A percentile compares a stretch with the other conserved stretches of the same genome.
phyloP scores from a whole-genome alignment of 2,329 filamentous ascomycete genomes.

The Stenocarpella maydis region DNA sequence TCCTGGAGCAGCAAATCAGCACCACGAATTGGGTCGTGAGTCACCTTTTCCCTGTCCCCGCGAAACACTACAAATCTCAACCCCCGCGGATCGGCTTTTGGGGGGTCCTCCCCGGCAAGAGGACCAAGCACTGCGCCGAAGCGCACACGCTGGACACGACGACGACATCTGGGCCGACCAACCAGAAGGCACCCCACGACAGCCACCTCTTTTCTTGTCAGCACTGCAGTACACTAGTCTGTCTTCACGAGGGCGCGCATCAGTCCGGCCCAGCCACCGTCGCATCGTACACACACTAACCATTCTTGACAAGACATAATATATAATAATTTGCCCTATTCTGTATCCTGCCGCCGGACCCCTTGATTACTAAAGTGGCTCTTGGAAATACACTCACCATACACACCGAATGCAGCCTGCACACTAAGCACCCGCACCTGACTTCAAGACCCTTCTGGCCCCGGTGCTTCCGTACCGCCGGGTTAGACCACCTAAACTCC shows the following conservation, averaged over 20 bases:
- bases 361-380: background rate
- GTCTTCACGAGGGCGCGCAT: too few relatives aligned
- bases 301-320: too few relatives aligned
- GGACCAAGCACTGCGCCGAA: slow-evolving; percentile 6
- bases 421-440: slow-evolving; percentile 19
- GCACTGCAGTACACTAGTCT: slow-evolving; percentile 26
- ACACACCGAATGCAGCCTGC: background rate
- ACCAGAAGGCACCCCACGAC: too few relatives aligned
- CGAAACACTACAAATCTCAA: slow-evolving; percentile 11
- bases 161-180: too few relatives aligned
- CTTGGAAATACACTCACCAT: too few relatives aligned
- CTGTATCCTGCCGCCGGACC: too few relatives aligned
- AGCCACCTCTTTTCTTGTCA: slow-evolving; percentile 11
- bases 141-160: slow-evolving; percentile 1
- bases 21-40: slow-evolving; percentile 18
- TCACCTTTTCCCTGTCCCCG: slow-evolving; percentile 28
- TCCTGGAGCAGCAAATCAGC: slow-evolving; percentile 20
- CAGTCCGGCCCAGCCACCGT: too few relatives aligned
- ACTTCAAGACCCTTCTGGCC: background rate
- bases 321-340: too few relatives aligned
- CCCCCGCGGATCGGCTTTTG: slow-evolving; percentile 18
- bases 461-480: too few relatives aligned
- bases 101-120: too few relatives aligned
- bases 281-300: too few relatives aligned
- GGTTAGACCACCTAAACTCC: background rate